phyloP scores from a whole-genome alignment of 208 protist genomes.

The Wallacemonas sp. region DNA sequence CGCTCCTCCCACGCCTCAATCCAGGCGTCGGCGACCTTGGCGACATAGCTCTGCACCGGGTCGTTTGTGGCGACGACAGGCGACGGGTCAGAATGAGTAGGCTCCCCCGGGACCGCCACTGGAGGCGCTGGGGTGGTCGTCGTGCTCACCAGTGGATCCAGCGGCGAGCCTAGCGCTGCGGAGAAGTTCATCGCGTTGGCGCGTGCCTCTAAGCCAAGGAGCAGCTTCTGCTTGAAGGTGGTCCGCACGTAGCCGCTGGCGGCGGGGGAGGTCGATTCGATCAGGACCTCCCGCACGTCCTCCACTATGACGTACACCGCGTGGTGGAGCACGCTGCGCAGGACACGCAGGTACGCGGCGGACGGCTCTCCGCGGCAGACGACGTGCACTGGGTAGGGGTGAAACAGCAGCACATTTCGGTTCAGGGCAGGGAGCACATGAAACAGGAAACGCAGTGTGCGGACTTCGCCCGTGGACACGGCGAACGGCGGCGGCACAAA shows the following conservation, averaged over 20 bases:
- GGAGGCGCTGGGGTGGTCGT: not conserved
- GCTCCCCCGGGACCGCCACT: no score
- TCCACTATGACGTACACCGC: constrained; percentile 37
- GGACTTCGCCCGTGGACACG: not conserved
- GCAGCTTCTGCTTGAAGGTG: not conserved
- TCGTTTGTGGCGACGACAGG: not conserved
- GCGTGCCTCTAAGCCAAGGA: not conserved
- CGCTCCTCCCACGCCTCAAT: constrained; percentile 22
- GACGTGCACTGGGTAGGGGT: constrained; percentile 56
- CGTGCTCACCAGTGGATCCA: no score
- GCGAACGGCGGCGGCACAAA: not conserved
- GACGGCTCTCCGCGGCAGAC: constrained; percentile 41
- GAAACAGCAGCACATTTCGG: constrained; percentile 29
- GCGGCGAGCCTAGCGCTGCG: no score
- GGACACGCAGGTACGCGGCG: constrained; percentile 12
- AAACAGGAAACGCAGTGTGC: constrained; percentile 14
- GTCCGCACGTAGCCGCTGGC: not conserved
- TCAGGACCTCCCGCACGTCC: constrained; percentile 24
- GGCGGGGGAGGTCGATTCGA: constrained; percentile 9
- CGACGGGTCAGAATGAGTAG: not conserved
- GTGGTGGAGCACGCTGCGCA: constrained; percentile 22
- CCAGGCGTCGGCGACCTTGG: not conserved
- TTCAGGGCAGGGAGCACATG: constrained; percentile 36
- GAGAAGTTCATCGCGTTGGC: no score
- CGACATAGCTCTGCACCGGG: not conserved